Evolutionary conservation across 1,284 basidiomycete species (phyloP), one percentile per base, ranked within the genome.

Genomic region (Somion occarium): DNA sequence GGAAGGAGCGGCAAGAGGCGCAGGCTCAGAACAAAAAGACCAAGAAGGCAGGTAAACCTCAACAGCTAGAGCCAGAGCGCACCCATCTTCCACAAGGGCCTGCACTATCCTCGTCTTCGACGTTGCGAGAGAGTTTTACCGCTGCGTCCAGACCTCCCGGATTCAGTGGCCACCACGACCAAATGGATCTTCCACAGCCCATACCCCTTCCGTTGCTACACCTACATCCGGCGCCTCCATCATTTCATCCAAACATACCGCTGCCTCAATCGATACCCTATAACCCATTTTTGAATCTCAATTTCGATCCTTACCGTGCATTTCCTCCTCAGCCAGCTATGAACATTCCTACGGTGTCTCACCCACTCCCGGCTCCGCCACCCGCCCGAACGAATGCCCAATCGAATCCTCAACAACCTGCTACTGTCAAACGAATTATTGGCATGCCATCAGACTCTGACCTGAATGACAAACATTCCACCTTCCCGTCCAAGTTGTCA

Each of bases 401-500:
- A 23, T 19, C 20, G 23, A 25, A 9, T 3, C 13, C 23, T 4
- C 15, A 11, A 18, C 44, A 44, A 27, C 46, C 30, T 5, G 5
- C 41, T 23, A n/a, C 15, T 24, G 22, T 30, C 19, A 30, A 42
- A 27, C 24, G 34, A 23, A 25, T 19, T 9, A 65, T 67, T 9
- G 65, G 65, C n/a, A 59, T 60, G 41, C 30, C 54, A 2, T 53
- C 58, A 1, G 64, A 64, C 44, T 43, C 51, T 11, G 49, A 54
- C 41, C 54, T 54, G 9, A 13, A 44, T 18, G 55, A 54, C 20
- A 46, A 37, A 18, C 61, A 60, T 52, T 57, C 59, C 12, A 44
- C 57, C 42, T 57, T 47, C 49, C 1, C 50, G 43, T 11, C 42
- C 25, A 50, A 18, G 12, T 50, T 15, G 58, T 53, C 62, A 1